These are phyloP conservation scores for Solanum acaule DNA, from an alignment of 257 asterid genomes.

Conservation along the genomic window DNA sequence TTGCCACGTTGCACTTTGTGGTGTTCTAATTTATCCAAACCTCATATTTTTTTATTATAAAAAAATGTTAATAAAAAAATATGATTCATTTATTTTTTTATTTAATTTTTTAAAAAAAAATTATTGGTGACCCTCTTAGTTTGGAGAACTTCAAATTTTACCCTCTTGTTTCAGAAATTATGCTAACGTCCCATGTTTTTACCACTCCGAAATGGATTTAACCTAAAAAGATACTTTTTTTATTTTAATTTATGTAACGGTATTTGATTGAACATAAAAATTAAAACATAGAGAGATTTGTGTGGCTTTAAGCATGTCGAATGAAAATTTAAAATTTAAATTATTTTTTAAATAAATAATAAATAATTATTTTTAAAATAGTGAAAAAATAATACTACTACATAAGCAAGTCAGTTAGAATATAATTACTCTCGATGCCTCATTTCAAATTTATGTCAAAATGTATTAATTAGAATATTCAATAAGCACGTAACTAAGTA, in stretches of 20 bases:
- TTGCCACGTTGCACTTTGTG: slow-evolving; percentile 1
- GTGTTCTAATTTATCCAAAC: not conserved
- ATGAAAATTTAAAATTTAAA: too few species aligned
- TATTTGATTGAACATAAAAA: not conserved
- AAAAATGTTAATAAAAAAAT: not conserved
- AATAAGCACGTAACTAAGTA: not conserved
- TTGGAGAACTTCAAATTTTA: not conserved
- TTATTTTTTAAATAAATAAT: too few species aligned
- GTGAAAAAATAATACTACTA: too few species aligned
- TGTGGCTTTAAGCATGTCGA: not conserved
- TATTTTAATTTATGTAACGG: not conserved
- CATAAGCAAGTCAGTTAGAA: too few species aligned
- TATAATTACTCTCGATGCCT: not conserved
- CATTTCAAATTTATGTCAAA: not conserved
- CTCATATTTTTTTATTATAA: not conserved
- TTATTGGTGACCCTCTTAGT: not conserved
- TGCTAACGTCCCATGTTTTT: not conserved
- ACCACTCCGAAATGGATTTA: not conserved
- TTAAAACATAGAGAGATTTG: not conserved
- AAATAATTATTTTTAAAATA: too few species aligned
- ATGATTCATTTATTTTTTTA: not conserved
- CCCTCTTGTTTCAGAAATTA: not conserved
- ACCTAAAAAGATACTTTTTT: not conserved
- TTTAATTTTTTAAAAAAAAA: not conserved
- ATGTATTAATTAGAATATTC: not conserved